These are phyloP conservation scores for Adiantum capillusveneris DNA, from an alignment of 75 land plant genomes.

Conservation along the genomic window DNA sequence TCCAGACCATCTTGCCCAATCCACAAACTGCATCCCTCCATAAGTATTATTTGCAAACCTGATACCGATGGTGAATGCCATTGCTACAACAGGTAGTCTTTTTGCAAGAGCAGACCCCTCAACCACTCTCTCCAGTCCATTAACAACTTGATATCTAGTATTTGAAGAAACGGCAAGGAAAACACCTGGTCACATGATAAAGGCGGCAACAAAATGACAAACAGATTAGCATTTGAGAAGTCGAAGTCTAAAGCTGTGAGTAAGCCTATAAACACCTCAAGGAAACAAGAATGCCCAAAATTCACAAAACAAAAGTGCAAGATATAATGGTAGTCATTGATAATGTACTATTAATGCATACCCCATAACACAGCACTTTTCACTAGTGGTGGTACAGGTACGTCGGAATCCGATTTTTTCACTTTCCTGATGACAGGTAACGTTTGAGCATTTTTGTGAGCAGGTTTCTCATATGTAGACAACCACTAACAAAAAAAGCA, in stretches of 20 bases:
- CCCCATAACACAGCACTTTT: constrained; percentile 96
- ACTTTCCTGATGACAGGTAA: constrained; percentile 38
- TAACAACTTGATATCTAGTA: constrained; percentile 82
- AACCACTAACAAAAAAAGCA: not conserved
- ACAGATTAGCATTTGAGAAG: not conserved
- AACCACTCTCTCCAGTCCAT: constrained; percentile 78
- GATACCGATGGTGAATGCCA: constrained; percentile 91
- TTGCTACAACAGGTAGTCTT: constrained; percentile 59
- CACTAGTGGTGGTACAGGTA: constrained; percentile 82
- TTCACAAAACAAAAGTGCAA: too few species aligned
- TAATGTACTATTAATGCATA: too few species aligned
- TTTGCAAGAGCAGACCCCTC: constrained; percentile 67
- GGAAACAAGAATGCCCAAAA: too few species aligned
- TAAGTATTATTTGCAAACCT: constrained; percentile 86
- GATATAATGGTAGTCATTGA: too few species aligned
- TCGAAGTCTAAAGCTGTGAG: not conserved
- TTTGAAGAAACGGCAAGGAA: constrained; percentile 89
- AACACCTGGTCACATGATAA: constrained; percentile 58
- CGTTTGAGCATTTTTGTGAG: not conserved
- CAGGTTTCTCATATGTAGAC: not conserved
- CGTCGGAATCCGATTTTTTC: constrained; percentile 67
- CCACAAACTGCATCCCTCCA: constrained; percentile 96
- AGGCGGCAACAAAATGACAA: too few species aligned
- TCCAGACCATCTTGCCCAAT: constrained; percentile 87
- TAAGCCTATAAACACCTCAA: too few species aligned